These are phyloP conservation scores for Aciculoconidium aculeatum DNA, from an alignment of 805 yeast genomes.

Conservation along the genomic window DNA sequence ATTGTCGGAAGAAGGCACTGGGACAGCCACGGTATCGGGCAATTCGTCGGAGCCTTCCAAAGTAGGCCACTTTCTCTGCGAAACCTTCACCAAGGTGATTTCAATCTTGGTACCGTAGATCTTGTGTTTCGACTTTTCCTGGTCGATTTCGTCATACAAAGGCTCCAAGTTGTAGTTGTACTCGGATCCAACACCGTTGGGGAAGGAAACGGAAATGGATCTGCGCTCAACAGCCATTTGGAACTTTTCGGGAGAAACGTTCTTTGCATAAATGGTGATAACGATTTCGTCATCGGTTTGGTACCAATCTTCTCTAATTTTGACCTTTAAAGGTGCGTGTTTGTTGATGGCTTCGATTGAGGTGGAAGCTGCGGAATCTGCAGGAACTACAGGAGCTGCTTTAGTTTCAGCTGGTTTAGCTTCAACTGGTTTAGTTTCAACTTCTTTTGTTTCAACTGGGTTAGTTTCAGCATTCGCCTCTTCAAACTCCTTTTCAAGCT, in stretches of 20 bases:
- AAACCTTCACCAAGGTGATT: constrained; percentile 47
- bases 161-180: constrained; percentile 55
- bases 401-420: background rate
- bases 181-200: constrained; percentile 44
- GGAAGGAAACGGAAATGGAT: constrained; percentile 41
- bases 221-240: constrained; percentile 32
- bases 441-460: background rate
- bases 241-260: constrained; percentile 46
- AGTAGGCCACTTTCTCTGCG: constrained; percentile 46
- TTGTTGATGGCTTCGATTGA: constrained; percentile 29
- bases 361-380: constrained; percentile 14
- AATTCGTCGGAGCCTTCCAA: constrained; percentile 30
- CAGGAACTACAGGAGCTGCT: background rate
- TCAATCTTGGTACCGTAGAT: constrained; percentile 75
- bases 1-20: constrained; percentile 9
- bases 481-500: constrained; percentile 2
- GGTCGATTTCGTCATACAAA: constrained; percentile 45
- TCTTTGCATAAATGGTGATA: constrained; percentile 66
- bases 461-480: constrained; percentile 4
- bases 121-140: constrained; percentile 37
- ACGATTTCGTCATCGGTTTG: constrained; percentile 56
- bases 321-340: constrained; percentile 33
- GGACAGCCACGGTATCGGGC: constrained; percentile 7
- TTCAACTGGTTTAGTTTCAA: background rate
- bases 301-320: constrained; percentile 44